Conservation (phyloP, 371 early-diverging fungal species). For the Entomophthora muscae region DNA sequence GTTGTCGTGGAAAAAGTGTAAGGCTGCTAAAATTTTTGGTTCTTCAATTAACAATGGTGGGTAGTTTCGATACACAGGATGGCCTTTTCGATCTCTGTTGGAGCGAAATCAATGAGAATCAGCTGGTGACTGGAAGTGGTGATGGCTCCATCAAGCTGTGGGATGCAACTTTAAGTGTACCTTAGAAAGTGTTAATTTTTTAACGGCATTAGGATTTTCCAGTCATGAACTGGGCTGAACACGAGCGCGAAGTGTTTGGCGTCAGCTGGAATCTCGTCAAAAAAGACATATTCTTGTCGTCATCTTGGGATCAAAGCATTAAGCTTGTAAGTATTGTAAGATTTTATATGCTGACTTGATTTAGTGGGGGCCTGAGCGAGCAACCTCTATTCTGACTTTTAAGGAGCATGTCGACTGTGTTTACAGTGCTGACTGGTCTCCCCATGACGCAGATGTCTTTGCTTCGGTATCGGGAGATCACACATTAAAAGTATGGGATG, state of each 20-base stretch:
- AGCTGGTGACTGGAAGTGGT: conserved; percentile 73
- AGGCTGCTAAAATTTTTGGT: conserved; percentile 11
- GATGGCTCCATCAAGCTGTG: conserved; percentile 88
- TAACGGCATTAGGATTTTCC: conserved; percentile 49
- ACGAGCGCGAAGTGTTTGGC: conserved; percentile 77
- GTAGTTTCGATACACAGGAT: conserved; percentile 88
- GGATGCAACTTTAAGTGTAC: conserved; percentile 64
- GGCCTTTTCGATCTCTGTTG: conserved; percentile 84
- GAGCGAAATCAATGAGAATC: conserved; percentile 89
- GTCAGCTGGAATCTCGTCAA: conserved; percentile 82
- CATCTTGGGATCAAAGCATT: conserved; percentile 87
- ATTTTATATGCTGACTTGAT: not conserved
- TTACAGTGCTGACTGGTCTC: conserved; percentile 74
- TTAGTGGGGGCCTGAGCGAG: conserved; percentile 73
- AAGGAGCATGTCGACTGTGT: conserved; percentile 74
- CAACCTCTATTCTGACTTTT: conserved; percentile 63
- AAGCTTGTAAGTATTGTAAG: conserved; percentile 49
- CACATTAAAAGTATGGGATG: conserved; percentile 77
- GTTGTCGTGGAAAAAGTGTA: conserved; percentile 47
- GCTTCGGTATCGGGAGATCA: conserved; percentile 81
- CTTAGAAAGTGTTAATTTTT: conserved; percentile 11
- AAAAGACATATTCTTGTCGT: conserved; percentile 71
- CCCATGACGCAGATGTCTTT: conserved; percentile 52
- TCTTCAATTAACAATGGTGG: not conserved
- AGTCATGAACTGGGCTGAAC: conserved; percentile 81